A percentile compares a stretch with the other conserved stretches of the same genome.
Conservation (phyloP, 2,329 filamentous ascomycete genomes). For the Rhinocladiella similis region DNA sequence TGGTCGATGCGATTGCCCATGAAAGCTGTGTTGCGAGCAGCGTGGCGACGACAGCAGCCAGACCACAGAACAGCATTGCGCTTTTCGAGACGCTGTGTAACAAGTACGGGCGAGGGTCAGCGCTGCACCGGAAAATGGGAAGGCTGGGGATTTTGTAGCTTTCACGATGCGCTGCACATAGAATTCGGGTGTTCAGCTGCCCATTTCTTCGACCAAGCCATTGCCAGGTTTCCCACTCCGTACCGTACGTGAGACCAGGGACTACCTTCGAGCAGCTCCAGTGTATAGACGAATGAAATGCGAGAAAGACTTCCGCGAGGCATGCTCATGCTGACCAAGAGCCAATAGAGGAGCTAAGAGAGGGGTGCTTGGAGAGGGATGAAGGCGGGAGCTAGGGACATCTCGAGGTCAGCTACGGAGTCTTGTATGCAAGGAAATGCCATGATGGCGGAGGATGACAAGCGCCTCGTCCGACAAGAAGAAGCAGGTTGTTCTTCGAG, state of each 20-base stretch:
- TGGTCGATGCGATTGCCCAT: background rate
- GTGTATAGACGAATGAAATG: background rate
- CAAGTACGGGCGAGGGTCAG: conserved; percentile 9
- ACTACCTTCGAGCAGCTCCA: background rate
- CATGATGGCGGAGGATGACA: background rate
- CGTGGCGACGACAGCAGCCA: conserved; percentile 4
- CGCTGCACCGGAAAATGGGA: conserved; percentile 16
- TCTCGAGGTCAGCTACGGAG: background rate
- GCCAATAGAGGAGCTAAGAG: conserved; percentile 14
- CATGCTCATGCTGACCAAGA: background rate
- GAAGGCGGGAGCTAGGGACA: conserved; percentile 1
- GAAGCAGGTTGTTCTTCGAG: too few relatives aligned
- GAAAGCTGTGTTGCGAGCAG: background rate
- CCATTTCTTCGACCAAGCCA: conserved; percentile 5
- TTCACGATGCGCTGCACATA: background rate
- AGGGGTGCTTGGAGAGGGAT: background rate
- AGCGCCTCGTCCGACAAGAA: background rate
- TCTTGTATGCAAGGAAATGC: background rate
- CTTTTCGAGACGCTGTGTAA: background rate
- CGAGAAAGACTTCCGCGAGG: background rate
- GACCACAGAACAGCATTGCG: conserved; percentile 4
- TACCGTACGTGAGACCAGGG: background rate
- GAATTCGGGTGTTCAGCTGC: background rate
- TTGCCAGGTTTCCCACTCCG: conserved; percentile 5
- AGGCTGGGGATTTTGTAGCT: conserved; percentile 25